Conservation (phyloP, 495 filamentous ascomycete species). For the Aspergillus bertholletiae region DNA sequence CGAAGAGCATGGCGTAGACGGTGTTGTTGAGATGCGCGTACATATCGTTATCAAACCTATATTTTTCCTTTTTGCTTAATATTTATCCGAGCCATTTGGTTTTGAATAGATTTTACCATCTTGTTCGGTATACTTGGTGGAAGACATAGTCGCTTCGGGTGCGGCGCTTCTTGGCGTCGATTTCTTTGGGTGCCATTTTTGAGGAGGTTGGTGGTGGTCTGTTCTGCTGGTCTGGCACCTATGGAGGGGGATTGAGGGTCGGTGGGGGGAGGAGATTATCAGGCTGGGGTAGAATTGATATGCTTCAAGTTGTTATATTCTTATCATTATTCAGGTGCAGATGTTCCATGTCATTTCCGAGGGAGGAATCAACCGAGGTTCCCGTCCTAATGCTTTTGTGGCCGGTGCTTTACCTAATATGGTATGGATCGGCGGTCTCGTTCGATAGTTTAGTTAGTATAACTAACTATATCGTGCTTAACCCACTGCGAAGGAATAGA, state of each 20-base stretch:
- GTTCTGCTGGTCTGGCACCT: background rate
- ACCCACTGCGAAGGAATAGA: background rate
- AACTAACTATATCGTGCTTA: background rate
- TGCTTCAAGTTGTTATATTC: background rate
- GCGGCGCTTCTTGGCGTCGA: conserved; percentile 57
- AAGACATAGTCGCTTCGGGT: conserved; percentile 71
- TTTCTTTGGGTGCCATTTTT: conserved; percentile 30
- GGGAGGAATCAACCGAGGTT: background rate
- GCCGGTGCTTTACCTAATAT: background rate
- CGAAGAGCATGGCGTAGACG: conserved; percentile 76
- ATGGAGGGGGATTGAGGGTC: too few species aligned
- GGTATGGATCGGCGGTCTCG: background rate
- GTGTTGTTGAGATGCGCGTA: conserved; percentile 86
- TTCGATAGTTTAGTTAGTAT: background rate
- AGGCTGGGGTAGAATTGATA: background rate
- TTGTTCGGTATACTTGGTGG: conserved; percentile 76
- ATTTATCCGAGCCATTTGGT: too few species aligned
- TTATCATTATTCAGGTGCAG: background rate
- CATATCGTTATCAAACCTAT: conserved; percentile 93
- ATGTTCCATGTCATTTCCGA: background rate
- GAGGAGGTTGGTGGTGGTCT: background rate
- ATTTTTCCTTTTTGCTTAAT: background rate
- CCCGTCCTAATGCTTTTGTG: too few species aligned
- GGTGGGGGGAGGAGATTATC: background rate
- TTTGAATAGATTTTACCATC: conserved; percentile 69